Percentiles rank a stretch among this genome's conserved stretches.
Evolutionary conservation across 495 filamentous ascomycete genomes (phyloP).

Genomic region (Lasiosphaeria miniovina): DNA sequence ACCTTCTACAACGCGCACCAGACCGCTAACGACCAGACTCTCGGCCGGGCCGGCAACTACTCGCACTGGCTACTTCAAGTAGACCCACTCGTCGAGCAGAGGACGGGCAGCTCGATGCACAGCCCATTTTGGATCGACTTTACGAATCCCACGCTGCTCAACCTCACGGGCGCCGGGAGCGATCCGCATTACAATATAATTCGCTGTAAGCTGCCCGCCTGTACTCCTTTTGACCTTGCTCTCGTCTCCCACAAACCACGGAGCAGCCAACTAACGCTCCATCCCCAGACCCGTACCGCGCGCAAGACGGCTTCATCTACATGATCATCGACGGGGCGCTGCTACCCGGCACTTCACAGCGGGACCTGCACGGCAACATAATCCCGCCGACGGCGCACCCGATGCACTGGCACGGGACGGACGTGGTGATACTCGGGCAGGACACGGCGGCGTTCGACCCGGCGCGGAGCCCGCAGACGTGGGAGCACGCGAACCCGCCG

Average conservation of each 20-base stretch:
- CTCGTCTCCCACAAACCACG: not conserved
- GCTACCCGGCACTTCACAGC: not conserved
- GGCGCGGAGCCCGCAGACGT: slow-evolving; percentile 10
- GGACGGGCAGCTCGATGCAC: not conserved
- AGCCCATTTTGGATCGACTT: slow-evolving; percentile 11
- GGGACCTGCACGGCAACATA: not conserved
- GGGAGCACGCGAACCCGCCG: slow-evolving; percentile 42
- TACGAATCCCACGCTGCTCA: slow-evolving; percentile 13
- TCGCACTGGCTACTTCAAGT: slow-evolving; percentile 21
- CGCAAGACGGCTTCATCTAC: slow-evolving; percentile 7
- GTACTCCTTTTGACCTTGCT: not conserved
- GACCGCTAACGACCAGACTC: not conserved
- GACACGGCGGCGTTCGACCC: slow-evolving; percentile 27
- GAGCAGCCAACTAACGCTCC: not conserved
- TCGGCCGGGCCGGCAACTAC: not conserved
- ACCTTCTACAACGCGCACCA: slow-evolving; percentile 9
- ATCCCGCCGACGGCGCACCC: slow-evolving; percentile 16
- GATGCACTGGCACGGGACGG: slow-evolving; percentile 53
- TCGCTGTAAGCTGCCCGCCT: not conserved
- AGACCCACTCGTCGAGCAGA: slow-evolving; percentile 23
- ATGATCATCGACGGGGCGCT: slow-evolving; percentile 15
- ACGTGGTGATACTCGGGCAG: slow-evolving; percentile 3
- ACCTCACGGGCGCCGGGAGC: not conserved
- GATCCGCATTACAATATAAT: slow-evolving; percentile 9
- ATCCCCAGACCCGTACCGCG: not conserved